These are phyloP conservation scores for Candida smagusa DNA, from an alignment of 1,139 yeast genomes.

Conservation along the genomic window DNA sequence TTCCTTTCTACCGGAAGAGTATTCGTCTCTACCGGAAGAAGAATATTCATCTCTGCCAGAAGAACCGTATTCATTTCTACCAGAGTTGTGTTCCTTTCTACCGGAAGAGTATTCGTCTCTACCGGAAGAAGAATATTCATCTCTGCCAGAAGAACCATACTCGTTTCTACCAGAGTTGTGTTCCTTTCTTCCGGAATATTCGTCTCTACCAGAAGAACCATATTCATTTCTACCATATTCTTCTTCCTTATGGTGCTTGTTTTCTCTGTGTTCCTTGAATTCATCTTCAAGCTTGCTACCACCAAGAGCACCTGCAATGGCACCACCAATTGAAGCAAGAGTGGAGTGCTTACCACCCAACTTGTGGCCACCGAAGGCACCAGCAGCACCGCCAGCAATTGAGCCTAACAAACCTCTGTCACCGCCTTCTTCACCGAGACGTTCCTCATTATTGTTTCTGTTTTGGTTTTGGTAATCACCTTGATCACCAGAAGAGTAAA, in stretches of 20 bases:
- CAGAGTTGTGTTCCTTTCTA: slow-evolving; percentile 10
- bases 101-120: slow-evolving; percentile 6
- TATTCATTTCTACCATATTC: slow-evolving; percentile 10
- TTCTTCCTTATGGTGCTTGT: slow-evolving; percentile 11
- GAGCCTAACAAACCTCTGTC: slow-evolving; percentile 59
- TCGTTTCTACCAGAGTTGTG: slow-evolving; percentile 9
- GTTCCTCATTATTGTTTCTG: slow-evolving; percentile 18
- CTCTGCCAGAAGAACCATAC: slow-evolving; percentile 6
- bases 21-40: slow-evolving; percentile 10
- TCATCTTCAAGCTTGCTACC: slow-evolving; percentile 54
- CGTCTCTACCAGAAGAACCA: slow-evolving; percentile 10
- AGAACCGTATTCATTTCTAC: slow-evolving; percentile 9
- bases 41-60: slow-evolving; percentile 2
- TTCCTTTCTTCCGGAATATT: slow-evolving; percentile 4
- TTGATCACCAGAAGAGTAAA: slow-evolving; percentile 49
- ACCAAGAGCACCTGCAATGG: slow-evolving; percentile 57
- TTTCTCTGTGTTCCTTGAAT: slow-evolving; percentile 19
- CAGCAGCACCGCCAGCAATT: slow-evolving; percentile 59
- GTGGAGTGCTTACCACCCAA: slow-evolving; percentile 45
- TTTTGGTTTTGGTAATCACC: slow-evolving; percentile 31
- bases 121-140: slow-evolving; percentile 5
- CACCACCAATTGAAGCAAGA: slow-evolving; percentile 56
- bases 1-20: slow-evolving; percentile 8
- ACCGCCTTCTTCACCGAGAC: slow-evolving; percentile 17
- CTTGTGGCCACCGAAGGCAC: slow-evolving; percentile 50